phyloP scores from a whole-genome alignment of 345 rosid genomes.

The Salix purpurea region DNA sequence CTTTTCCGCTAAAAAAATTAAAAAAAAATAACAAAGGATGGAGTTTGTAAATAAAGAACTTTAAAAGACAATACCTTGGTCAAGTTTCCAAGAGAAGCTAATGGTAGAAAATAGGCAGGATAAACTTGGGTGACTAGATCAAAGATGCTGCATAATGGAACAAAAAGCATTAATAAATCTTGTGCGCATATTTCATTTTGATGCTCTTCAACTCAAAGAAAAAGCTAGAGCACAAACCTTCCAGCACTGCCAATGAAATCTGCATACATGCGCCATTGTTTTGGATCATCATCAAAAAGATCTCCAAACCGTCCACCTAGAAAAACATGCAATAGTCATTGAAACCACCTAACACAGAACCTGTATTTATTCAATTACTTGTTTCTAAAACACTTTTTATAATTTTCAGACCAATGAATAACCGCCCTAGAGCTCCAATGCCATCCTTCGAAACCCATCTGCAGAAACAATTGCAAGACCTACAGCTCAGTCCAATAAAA shows the following conservation, averaged over 20 bases:
- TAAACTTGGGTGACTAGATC: constrained; percentile 81
- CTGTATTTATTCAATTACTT: background rate
- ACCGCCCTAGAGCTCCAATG: constrained; percentile 91
- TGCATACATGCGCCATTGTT: constrained; percentile 99
- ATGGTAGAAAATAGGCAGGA: constrained; percentile 80
- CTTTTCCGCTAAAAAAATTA: background rate
- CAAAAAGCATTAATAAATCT: constrained; percentile 1
- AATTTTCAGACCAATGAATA: constrained; percentile 69
- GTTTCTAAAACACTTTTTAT: constrained; percentile 4
- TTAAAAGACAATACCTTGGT: constrained; percentile 58
- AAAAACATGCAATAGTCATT: constrained; percentile 23
- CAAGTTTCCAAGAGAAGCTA: constrained; percentile 95
- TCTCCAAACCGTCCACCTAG: constrained; percentile 90
- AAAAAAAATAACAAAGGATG: background rate
- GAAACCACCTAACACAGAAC: constrained; percentile 4
- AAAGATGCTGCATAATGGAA: constrained; percentile 65
- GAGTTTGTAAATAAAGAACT: background rate
- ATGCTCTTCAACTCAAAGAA: background rate
- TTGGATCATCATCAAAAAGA: constrained; percentile 95
- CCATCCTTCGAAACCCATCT: constrained; percentile 99
- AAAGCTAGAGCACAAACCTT: constrained; percentile 43
- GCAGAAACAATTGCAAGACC: constrained; percentile 29
- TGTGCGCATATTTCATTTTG: background rate
- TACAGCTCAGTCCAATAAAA: constrained; percentile 18
- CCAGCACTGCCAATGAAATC: constrained; percentile 98